Evolutionary conservation across 805 yeast genomes (phyloP), one percentile per base, ranked within the genome.

Genomic region (Candida pseudoglaebosa): DNA sequence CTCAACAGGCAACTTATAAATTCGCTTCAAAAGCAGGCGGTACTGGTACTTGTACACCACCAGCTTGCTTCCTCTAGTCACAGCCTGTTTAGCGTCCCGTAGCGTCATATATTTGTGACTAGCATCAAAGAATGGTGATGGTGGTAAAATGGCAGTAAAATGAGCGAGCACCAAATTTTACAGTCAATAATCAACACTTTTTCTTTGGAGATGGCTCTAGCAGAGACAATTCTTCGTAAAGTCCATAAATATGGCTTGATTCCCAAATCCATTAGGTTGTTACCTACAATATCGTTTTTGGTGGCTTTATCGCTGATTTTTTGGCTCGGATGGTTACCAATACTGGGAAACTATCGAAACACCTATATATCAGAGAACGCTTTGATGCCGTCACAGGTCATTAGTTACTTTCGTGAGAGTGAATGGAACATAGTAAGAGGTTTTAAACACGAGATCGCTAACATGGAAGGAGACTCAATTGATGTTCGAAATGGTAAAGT

Each of bases 361-460:
- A 88, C 96, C 2, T 93, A 93, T 58, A 84, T 90, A 9, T 84
- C 95, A 5, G 99, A 93, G 56, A 93, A 93, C 61, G 99, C 99
- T 22, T 68, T 93, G 57, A 81, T 93, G 86, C 97, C 99, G 5
- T 90, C 95, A 0, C 98, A 93, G 58, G 98, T 93, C 2, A 82
- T 82, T 49, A 81, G 95, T 17, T 89, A 88, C 56, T 93, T 86
- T 58, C 73, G 97, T 39, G 98, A 91, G 54, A 78, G 88, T 29
- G 98, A 93, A 57, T 93, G 98, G 97, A 87, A 90, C 52, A 68
- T 84, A 39, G 77, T 88, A 22, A 70, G 98, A 41, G 99, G 96
- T 0, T 88, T 82, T 54, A 73, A 96, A 43, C 74, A 73, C 31
- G 84, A 81, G 46, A 53, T 76, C 37, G 56, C 41, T 52, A 64